phyloP scores from a whole-genome alignment of 2,329 filamentous ascomycete species.

The Fusarium nelsonii region DNA sequence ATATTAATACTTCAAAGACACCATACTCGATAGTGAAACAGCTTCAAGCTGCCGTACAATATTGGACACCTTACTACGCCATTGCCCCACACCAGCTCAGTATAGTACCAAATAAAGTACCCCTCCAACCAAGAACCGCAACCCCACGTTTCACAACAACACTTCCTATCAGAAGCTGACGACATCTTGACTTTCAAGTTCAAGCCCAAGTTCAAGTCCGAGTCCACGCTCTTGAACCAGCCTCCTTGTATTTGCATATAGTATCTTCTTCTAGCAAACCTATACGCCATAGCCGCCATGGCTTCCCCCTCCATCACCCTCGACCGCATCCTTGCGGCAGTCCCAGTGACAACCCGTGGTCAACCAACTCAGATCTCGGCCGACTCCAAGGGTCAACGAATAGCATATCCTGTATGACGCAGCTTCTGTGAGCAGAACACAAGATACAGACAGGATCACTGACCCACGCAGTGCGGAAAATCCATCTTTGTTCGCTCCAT shows the following conservation, averaged over 20 bases:
- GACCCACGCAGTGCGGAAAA: constrained; percentile 80
- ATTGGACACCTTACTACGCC: neutral
- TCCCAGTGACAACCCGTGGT: constrained; percentile 85
- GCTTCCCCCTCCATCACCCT: constrained; percentile 64
- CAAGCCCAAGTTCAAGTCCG: constrained; percentile 7
- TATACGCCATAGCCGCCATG: constrained; percentile 43
- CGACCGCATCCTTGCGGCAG: constrained; percentile 83
- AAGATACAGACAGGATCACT: constrained; percentile 15
- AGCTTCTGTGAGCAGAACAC: neutral
- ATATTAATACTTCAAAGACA: neutral
- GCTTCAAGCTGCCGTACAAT: constrained; percentile 10
- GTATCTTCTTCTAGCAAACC: constrained; percentile 2
- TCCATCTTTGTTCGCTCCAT: constrained; percentile 96
- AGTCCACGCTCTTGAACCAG: neutral
- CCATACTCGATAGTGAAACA: neutral
- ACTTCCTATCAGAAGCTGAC: constrained; percentile 24
- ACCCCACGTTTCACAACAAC: constrained; percentile 35
- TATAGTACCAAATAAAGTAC: constrained; percentile 7
- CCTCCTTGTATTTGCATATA: neutral
- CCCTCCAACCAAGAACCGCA: constrained; percentile 31
- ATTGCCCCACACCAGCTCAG: constrained; percentile 39
- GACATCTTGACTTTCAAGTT: constrained; percentile 25
- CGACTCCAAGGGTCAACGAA: constrained; percentile 88
- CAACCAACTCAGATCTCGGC: constrained; percentile 89
- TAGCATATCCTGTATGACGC: constrained; percentile 86